These are phyloP conservation scores for Kwoniella shivajii DNA, from an alignment of 1,284 basidiomycete genomes.

Conservation along the genomic window DNA sequence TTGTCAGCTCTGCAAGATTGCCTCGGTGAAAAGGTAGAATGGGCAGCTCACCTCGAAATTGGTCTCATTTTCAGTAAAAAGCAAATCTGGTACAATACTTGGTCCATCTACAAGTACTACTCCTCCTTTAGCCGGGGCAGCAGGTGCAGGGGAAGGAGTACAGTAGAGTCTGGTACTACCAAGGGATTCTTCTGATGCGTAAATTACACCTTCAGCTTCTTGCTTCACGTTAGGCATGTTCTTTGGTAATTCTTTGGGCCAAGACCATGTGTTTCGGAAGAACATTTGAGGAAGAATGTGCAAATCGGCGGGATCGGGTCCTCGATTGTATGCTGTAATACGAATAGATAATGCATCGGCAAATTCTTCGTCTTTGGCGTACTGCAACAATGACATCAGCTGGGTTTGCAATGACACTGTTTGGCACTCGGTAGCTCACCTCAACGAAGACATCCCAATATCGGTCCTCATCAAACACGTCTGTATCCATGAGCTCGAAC, in stretches of 20 bases:
- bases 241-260: slow-evolving; percentile 77
- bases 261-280: slow-evolving; percentile 98
- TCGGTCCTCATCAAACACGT: slow-evolving; percentile 84
- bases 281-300: slow-evolving; percentile 94
- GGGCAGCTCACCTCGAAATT: slow-evolving; percentile 66
- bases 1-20: slow-evolving; percentile 12
- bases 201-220: slow-evolving; percentile 63
- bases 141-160: slow-evolving; percentile 86
- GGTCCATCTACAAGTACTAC: slow-evolving; percentile 65
- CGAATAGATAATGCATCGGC: slow-evolving; percentile 87
- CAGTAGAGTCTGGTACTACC: slow-evolving; percentile 83
- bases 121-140: slow-evolving; percentile 65
- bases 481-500: slow-evolving; percentile 91
- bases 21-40: background rate
- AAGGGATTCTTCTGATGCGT: slow-evolving; percentile 71
- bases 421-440: slow-evolving; percentile 57
- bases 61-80: slow-evolving; percentile 97
- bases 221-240: slow-evolving; percentile 67
- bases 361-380: slow-evolving; percentile 94
- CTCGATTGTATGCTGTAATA: slow-evolving; percentile 95
- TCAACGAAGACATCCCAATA: slow-evolving; percentile 99
- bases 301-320: slow-evolving; percentile 91
- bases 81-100: slow-evolving; percentile 73
- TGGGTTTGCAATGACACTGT: background rate
- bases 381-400: slow-evolving; percentile 60